Evolutionary conservation across 495 filamentous ascomycete species (phyloP).

Genomic region (Penicillium daleae): DNA sequence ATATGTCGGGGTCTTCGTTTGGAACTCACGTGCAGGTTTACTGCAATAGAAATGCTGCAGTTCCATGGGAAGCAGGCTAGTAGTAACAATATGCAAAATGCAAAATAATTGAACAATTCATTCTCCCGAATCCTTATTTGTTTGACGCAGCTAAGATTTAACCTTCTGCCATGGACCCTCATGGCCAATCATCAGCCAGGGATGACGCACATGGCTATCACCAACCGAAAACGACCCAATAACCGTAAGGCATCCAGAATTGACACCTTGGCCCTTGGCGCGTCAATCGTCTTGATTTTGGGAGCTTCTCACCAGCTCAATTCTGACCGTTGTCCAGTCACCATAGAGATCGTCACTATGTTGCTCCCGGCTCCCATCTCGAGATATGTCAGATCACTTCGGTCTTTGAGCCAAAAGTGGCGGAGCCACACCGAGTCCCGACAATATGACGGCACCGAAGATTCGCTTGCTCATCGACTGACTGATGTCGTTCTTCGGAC

Average conservation of each 20-base stretch:
- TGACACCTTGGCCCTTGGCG: not conserved
- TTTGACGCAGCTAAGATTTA: not conserved
- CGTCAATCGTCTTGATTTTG: not conserved
- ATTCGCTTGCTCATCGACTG: slow-evolving; percentile 17
- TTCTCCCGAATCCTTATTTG: not conserved
- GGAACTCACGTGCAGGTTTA: too few relatives aligned
- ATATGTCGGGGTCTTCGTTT: too few relatives aligned
- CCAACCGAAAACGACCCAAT: not conserved
- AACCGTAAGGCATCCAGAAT: not conserved
- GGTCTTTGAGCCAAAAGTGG: slow-evolving; percentile 19
- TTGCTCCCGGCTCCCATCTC: slow-evolving; percentile 10
- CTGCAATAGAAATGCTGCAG: too few relatives aligned
- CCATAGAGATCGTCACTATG: not conserved
- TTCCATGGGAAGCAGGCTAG: not conserved
- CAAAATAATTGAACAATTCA: not conserved
- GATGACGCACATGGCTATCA: not conserved
- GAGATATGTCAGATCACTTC: slow-evolving; percentile 3
- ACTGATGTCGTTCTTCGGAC: slow-evolving; percentile 49
- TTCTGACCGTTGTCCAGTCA: too few relatives aligned
- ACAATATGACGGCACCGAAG: not conserved
- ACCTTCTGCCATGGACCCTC: not conserved
- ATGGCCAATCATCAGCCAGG: not conserved
- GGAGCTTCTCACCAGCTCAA: not conserved
- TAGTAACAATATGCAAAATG: too few relatives aligned
- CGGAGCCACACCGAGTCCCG: slow-evolving; percentile 8